Base-by-base conservation (phyloP, 495 filamentous ascomycete genomes). In the Penicillium riverlandense region DNA sequence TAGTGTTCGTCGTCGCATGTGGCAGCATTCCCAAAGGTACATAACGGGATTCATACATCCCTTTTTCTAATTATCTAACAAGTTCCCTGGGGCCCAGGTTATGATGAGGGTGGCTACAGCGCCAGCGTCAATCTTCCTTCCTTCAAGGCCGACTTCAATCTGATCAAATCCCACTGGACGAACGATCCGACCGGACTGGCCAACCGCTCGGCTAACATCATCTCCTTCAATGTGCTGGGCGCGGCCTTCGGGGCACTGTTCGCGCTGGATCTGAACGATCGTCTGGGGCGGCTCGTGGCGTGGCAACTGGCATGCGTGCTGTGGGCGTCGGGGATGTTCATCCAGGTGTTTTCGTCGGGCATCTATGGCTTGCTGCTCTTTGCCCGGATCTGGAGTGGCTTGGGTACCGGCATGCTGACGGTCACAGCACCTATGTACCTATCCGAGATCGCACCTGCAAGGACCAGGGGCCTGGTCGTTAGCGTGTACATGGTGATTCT, bases 401-500 rank as follows among this genome's bases (percentile, higher is more conserved):
- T 78, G 14, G 73, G 73, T 4, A 67, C 74, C 11, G 75, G 73
- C 22, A 59, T 62, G 5, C 57, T 74, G 43, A 76, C 75, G 8
- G 75, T 75, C 11, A 61, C 63, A 8, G 60, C 69, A 1, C 75
- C 75, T 1, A 45, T 77, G 41, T 78, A 77, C 50, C 51, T 77
- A 32, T 71, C 71, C 8, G 75, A 78, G 44, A 72, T 78, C 42
- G 72, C 73, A 9, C 72, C 72, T 3, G 55, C 65, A 12, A 57
- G 60, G 16, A 70, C 74, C 10, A 60, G 75, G 40, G 75, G 75
- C 22, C 58, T 74, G 28, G 63, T 74, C 1, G 71, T 77, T 29
- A 70, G 73, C 35, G 45, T 72, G 11, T 70, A 69, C 39, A 71
- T 74, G 55, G 74, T 82, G n/a, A 52, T 73, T 44, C 40, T 74